phyloP scores from a whole-genome alignment of 495 filamentous ascomycete species.

The Penicillium manginii region DNA sequence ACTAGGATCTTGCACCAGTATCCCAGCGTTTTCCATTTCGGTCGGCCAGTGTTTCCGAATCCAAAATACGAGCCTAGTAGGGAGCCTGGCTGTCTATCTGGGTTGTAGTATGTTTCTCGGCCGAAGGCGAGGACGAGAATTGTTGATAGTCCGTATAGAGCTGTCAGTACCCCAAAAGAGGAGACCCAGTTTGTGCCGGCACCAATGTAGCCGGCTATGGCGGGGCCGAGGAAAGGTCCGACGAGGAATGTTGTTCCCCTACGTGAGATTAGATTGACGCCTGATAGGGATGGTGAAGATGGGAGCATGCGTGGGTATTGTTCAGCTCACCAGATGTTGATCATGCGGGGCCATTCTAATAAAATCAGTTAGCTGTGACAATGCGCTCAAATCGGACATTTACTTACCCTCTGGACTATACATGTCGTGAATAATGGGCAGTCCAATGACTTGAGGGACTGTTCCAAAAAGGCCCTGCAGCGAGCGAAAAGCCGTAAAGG shows the following conservation, averaged over 20 bases:
- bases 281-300: background rate
- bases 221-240: conserved; percentile 52
- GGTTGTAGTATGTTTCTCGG: conserved; percentile 52
- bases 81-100: conserved; percentile 18
- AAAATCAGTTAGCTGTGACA: background rate
- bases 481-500: conserved; percentile 55
- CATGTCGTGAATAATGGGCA: conserved; percentile 52
- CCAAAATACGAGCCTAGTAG: conserved; percentile 50
- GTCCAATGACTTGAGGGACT: conserved; percentile 49
- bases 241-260: conserved; percentile 50
- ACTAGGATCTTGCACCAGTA: conserved; percentile 31
- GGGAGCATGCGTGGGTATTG: background rate
- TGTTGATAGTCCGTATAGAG: conserved; percentile 48
- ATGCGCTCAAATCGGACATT: background rate
- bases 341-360: conserved; percentile 50
- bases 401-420: conserved; percentile 42
- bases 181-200: conserved; percentile 43
- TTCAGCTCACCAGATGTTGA: conserved; percentile 47
- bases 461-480: conserved; percentile 56
- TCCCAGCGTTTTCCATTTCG: conserved; percentile 25
- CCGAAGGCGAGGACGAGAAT: conserved; percentile 48
- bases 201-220: conserved; percentile 45
- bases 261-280: conserved; percentile 2
- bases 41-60: conserved; percentile 46
- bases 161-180: conserved; percentile 50